These are phyloP conservation scores for Scenedesmus sp. DNA, from an alignment of 163 green algal species.

Conservation along the genomic window DNA sequence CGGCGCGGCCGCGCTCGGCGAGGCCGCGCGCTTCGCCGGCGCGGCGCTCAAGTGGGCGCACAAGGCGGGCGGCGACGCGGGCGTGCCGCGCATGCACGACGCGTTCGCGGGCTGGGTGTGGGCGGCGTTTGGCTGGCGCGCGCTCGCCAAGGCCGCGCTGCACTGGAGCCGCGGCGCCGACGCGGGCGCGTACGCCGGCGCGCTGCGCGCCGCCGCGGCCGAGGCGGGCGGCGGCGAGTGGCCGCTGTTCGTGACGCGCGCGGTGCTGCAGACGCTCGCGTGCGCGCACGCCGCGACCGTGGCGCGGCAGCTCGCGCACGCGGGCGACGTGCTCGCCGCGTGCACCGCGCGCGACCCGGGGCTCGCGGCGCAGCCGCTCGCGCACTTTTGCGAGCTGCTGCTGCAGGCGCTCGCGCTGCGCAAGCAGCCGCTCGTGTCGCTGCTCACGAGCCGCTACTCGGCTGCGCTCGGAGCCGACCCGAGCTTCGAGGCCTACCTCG, in stretches of 20 bases:
- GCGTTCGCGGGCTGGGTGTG: slow-evolving; percentile 30
- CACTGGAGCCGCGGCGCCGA: slow-evolving; percentile 40
- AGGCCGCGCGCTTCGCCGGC: slow-evolving; percentile 43
- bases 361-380: background rate
- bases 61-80: slow-evolving; percentile 37
- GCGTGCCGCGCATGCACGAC: slow-evolving; percentile 39
- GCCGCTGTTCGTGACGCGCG: slow-evolving; percentile 45
- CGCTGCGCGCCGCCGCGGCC: background rate
- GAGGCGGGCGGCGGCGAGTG: slow-evolving; percentile 21
- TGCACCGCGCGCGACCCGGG: slow-evolving; percentile 3
- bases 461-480: slow-evolving; percentile 27
- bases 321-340: slow-evolving; percentile 15
- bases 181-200: slow-evolving; percentile 35
- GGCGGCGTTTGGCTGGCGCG: slow-evolving; percentile 14
- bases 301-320: slow-evolving; percentile 28
- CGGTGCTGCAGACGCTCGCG: slow-evolving; percentile 51
- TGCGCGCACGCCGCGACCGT: slow-evolving; percentile 14
- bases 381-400: slow-evolving; percentile 36
- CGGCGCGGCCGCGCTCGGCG: slow-evolving; percentile 46
- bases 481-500: slow-evolving; percentile 32
- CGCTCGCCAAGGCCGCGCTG: slow-evolving; percentile 21
- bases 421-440: slow-evolving; percentile 34
- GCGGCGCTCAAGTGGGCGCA: slow-evolving; percentile 56
- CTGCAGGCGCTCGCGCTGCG: slow-evolving; percentile 34
- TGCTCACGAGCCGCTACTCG: slow-evolving; percentile 41